phyloP scores from a whole-genome alignment of 371 early-diverging fungal species.

The Pancytospora philotis region DNA sequence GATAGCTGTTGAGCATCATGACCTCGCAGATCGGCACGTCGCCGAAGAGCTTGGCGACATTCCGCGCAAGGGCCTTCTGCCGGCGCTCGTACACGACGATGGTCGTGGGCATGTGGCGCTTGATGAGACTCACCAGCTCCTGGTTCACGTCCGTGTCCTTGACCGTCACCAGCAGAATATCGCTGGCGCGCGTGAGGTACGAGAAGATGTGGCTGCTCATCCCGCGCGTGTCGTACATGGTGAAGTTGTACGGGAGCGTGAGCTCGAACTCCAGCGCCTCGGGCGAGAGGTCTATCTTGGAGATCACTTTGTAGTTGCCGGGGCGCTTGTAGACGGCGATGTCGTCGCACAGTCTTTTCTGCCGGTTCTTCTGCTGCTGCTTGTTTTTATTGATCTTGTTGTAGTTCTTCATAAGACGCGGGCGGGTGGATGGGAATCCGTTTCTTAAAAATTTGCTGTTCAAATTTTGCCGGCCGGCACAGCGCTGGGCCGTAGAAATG shows the following conservation, averaged over 20 bases:
- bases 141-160: neutral
- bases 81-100: constrained; percentile 20
- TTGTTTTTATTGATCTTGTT: neutral
- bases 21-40: constrained; percentile 40
- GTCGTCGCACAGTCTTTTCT: neutral
- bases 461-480: neutral
- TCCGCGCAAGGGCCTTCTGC: neutral
- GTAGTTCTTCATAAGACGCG: constrained; percentile 1
- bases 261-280: neutral
- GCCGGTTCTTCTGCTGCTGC: constrained; percentile 4
- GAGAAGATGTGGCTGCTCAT: neutral
- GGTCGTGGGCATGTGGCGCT: constrained; percentile 19
- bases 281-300: neutral
- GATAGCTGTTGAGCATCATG: constrained; percentile 16
- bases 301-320: neutral
- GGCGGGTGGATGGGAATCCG: neutral
- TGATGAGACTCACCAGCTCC: constrained; percentile 16
- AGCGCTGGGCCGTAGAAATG: neutral
- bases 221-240: neutral
- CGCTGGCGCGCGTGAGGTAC: constrained; percentile 11
- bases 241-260: constrained; percentile 12
- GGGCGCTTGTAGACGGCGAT: neutral
- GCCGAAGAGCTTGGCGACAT: constrained; percentile 38
- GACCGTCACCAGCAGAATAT: constrained; percentile 26
- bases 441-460: neutral